These are phyloP conservation scores for Phytophthora colocasiae DNA, from an alignment of 352 stramenopile species.

Conservation along the genomic window DNA sequence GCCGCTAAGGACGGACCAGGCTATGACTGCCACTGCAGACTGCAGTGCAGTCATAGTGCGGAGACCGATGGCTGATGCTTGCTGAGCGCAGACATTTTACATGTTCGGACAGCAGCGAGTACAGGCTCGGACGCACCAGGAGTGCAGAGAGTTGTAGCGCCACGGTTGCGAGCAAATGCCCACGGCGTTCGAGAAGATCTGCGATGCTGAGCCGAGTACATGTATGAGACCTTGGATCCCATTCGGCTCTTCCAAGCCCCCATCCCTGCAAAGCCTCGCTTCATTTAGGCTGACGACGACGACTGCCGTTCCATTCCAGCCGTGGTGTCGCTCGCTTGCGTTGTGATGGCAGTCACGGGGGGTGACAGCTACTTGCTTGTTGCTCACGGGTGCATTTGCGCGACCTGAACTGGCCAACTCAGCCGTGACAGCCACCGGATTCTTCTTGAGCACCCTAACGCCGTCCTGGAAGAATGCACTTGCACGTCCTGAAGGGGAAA, in stretches of 20 bases:
- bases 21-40: neutral
- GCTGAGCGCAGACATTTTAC: slow-evolving; percentile 31
- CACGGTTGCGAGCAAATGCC: slow-evolving; percentile 1
- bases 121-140: neutral
- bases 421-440: neutral
- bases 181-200: slow-evolving; percentile 21
- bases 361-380: slow-evolving; percentile 8
- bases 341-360: slow-evolving; percentile 1
- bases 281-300: slow-evolving; percentile 18
- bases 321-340: slow-evolving; percentile 8
- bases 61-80: slow-evolving; percentile 33
- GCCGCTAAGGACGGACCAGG: slow-evolving; percentile 3
- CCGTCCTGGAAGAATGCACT: neutral
- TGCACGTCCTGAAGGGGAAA: neutral
- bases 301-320: slow-evolving; percentile 28
- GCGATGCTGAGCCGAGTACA: slow-evolving; percentile 6
- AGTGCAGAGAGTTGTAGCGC: slow-evolving; percentile 33
- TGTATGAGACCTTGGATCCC: slow-evolving; percentile 9
- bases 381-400: slow-evolving; percentile 11
- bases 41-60: slow-evolving; percentile 8
- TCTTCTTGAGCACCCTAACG: neutral
- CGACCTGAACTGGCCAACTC: slow-evolving; percentile 26
- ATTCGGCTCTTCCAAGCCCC: slow-evolving; percentile 17
- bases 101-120: slow-evolving; percentile 16
- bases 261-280: slow-evolving; percentile 17